A percentile compares a stretch with the other conserved stretches of the same genome.
These are phyloP conservation scores for Croton laevigatus DNA, from an alignment of 441 rosid species.

Conservation along the genomic window DNA sequence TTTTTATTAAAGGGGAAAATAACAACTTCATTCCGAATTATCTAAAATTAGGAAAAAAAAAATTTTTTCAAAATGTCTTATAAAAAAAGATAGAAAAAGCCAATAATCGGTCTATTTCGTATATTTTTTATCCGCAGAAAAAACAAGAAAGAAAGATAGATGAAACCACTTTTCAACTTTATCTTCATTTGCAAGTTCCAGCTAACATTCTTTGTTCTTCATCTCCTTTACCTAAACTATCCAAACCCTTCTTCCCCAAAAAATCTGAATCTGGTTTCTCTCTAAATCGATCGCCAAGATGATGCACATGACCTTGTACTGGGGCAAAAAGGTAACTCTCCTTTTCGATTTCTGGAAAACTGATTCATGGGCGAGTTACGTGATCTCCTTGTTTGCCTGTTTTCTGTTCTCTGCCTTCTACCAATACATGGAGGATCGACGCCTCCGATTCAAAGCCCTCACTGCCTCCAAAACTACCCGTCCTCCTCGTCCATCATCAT, in stretches of 20 bases:
- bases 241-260: background rate
- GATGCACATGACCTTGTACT: slow-evolving; percentile 84
- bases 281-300: slow-evolving; percentile 22
- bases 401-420: slow-evolving; percentile 47
- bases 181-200: background rate
- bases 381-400: slow-evolving; percentile 52
- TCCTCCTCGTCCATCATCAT: background rate
- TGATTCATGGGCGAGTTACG: slow-evolving; percentile 42
- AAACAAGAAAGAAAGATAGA: background rate
- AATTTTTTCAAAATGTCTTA: too few species aligned
- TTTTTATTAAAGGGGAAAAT: too few species aligned
- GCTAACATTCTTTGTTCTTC: background rate
- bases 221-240: background rate
- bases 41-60: too few species aligned
- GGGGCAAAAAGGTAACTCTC: slow-evolving; percentile 55
- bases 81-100: too few species aligned
- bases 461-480: background rate
- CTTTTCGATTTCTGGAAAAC: slow-evolving; percentile 57
- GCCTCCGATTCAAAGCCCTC: slow-evolving; percentile 34
- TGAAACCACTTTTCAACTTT: too few species aligned
- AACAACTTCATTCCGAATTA: too few species aligned
- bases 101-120: too few species aligned
- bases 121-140: background rate
- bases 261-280: background rate
- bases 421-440: slow-evolving; percentile 53